These are phyloP conservation scores for Lyophyllum shimeji DNA, from an alignment of 768 basidiomycete species.

Conservation along the genomic window DNA sequence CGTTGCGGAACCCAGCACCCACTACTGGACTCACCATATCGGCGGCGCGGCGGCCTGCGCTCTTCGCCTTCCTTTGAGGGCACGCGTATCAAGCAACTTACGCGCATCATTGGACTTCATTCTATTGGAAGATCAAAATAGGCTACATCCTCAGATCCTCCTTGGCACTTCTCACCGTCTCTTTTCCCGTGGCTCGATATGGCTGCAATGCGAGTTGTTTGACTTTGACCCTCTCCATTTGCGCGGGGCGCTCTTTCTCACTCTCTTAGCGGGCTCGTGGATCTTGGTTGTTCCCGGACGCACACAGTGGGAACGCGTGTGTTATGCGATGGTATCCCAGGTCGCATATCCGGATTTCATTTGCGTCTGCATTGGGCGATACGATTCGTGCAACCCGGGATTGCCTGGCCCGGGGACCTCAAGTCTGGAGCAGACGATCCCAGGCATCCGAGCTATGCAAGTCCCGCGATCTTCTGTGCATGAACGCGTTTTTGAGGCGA, in stretches of 20 bases:
- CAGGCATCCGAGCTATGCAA: not conserved
- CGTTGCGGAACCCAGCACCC: not conserved
- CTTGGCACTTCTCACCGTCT: not conserved
- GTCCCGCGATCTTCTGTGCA: not conserved
- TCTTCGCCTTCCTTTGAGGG: not conserved
- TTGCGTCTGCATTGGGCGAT: not conserved
- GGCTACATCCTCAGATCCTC: not conserved
- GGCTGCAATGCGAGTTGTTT: not conserved
- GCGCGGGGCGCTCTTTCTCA: not conserved
- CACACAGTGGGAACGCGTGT: not conserved
- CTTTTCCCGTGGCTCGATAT: not conserved
- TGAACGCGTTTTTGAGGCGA: not conserved
- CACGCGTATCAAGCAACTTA: too few relatives aligned
- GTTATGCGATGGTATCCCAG: not conserved
- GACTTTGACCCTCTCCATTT: not conserved
- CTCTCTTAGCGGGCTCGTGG: not conserved
- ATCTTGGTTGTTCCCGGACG: not conserved
- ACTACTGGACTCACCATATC: not conserved
- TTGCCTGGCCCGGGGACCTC: not conserved
- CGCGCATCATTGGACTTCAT: not conserved
- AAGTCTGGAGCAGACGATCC: not conserved
- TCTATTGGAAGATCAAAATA: constrained; percentile 1
- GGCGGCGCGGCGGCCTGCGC: not conserved
- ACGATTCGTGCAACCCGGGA: not conserved
- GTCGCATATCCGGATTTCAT: not conserved